phyloP scores from a whole-genome alignment of 164 flowering plant genomes.

The Berberis vulgaris region DNA sequence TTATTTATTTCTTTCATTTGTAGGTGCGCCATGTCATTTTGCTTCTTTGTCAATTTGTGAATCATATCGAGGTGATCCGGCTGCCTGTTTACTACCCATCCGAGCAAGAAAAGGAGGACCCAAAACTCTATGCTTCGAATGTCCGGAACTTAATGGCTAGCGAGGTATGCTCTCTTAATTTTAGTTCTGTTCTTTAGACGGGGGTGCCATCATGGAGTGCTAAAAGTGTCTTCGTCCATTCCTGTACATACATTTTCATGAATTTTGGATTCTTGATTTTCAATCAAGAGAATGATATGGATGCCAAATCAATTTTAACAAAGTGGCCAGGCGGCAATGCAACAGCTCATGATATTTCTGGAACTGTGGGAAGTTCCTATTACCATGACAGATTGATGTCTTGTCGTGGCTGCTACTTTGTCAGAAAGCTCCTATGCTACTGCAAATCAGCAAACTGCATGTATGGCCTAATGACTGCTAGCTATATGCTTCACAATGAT shows the following conservation, averaged over 20 bases:
- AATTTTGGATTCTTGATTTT: too few relatives aligned
- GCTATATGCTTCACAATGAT: too few relatives aligned
- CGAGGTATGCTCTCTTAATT: constrained; percentile 43
- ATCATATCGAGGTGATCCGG: constrained; percentile 63
- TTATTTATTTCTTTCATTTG: constrained; percentile 16
- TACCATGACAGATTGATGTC: too few relatives aligned
- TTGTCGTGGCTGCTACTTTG: too few relatives aligned
- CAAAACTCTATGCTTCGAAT: constrained; percentile 80
- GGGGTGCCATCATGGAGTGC: background rate
- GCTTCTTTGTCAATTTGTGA: constrained; percentile 88
- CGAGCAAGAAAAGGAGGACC: constrained; percentile 78
- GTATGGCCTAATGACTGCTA: too few relatives aligned
- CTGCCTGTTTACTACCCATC: constrained; percentile 82
- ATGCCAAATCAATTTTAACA: too few relatives aligned
- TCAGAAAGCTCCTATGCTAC: too few relatives aligned
- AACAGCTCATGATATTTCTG: too few relatives aligned
- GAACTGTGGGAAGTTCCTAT: too few relatives aligned
- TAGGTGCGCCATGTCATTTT: constrained; percentile 82
- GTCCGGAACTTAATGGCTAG: constrained; percentile 79
- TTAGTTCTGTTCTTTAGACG: background rate
- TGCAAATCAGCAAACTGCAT: too few relatives aligned
- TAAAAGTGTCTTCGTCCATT: background rate
- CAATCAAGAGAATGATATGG: too few relatives aligned
- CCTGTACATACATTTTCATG: background rate
- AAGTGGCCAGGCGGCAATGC: too few relatives aligned